Evolutionary conservation across 495 filamentous ascomycete genomes (phyloP).

Genomic region (Trichoderma orchidacearum): DNA sequence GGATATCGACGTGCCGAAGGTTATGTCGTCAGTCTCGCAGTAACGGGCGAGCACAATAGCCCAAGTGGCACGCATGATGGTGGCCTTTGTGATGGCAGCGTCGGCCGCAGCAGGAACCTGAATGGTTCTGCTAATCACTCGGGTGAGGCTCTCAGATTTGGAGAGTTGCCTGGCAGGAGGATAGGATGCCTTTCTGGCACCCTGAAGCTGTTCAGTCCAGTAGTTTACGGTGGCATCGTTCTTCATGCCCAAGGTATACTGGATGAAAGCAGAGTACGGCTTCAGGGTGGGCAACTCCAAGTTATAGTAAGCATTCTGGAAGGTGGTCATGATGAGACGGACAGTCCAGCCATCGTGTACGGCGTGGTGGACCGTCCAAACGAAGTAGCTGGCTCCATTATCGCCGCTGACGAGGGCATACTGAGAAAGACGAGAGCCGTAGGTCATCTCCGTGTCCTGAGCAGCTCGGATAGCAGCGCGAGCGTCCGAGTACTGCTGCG

Average conservation of each 20-base stretch:
- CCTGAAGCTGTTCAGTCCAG: background rate
- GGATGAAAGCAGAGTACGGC: background rate
- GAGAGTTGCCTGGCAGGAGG: background rate
- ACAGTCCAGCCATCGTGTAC: background rate
- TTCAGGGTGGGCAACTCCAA: background rate
- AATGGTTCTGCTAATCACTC: background rate
- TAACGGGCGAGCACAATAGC: conserved; percentile 22
- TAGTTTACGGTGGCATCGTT: background rate
- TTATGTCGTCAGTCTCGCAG: conserved; percentile 25
- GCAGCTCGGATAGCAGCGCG: conserved; percentile 6
- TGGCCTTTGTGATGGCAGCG: conserved; percentile 15
- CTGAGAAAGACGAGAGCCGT: conserved; percentile 9
- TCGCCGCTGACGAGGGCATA: conserved; percentile 8
- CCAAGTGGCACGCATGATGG: conserved; percentile 34
- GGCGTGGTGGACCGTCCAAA: conserved; percentile 28
- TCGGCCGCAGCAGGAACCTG: background rate
- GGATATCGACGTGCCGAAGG: conserved; percentile 33
- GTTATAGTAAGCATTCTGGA: conserved; percentile 2
- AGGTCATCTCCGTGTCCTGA: background rate
- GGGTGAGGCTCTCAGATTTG: background rate
- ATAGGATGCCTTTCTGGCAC: background rate
- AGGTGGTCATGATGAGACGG: background rate
- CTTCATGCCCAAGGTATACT: background rate
- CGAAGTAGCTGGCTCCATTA: conserved; percentile 17
- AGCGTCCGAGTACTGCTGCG: conserved; percentile 7